Conservation (phyloP, 495 filamentous ascomycete species). For the Podospora bellae-mahoneyi region DNA sequence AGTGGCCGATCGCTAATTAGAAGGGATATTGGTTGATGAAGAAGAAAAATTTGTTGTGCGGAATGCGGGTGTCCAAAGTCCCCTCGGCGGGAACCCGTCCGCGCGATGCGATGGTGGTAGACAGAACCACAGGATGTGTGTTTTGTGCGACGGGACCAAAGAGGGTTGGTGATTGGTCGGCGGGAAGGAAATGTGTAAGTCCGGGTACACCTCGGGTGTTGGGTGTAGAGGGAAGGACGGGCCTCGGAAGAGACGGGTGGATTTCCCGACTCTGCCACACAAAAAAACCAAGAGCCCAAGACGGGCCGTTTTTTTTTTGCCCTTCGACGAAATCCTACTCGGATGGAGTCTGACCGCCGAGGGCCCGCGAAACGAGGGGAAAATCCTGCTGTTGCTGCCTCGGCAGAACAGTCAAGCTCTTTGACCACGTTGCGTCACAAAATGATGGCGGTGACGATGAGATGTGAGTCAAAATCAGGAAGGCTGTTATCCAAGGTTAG, state of each 20-base stretch:
- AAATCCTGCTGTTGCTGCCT: conserved; percentile 3
- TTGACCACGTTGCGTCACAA: background rate
- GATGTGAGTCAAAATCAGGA: conserved; percentile 6
- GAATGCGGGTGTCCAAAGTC: conserved; percentile 2
- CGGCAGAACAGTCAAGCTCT: conserved; percentile 5
- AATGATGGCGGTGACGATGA: conserved; percentile 1
- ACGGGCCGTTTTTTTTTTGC: background rate
- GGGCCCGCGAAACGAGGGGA: background rate
- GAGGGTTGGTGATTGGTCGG: too few species aligned
- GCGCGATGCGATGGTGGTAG: background rate
- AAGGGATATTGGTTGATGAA: background rate
- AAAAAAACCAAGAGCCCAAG: conserved; percentile 1
- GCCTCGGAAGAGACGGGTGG: background rate
- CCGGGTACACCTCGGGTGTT: background rate
- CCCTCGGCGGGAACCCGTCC: conserved; percentile 6
- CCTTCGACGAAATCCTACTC: background rate
- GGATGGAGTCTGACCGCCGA: background rate
- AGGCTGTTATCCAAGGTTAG: conserved; percentile 7
- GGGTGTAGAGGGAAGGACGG: background rate
- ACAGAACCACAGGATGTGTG: background rate
- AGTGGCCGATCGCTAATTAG: background rate
- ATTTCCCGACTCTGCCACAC: background rate
- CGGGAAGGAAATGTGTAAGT: background rate
- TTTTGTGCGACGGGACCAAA: background rate
- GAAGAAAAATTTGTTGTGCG: background rate